Percentiles rank a stretch among this genome's conserved stretches.
Conservation (phyloP, 2,329 filamentous ascomycete species). For the Malbranchea zuffiana region DNA sequence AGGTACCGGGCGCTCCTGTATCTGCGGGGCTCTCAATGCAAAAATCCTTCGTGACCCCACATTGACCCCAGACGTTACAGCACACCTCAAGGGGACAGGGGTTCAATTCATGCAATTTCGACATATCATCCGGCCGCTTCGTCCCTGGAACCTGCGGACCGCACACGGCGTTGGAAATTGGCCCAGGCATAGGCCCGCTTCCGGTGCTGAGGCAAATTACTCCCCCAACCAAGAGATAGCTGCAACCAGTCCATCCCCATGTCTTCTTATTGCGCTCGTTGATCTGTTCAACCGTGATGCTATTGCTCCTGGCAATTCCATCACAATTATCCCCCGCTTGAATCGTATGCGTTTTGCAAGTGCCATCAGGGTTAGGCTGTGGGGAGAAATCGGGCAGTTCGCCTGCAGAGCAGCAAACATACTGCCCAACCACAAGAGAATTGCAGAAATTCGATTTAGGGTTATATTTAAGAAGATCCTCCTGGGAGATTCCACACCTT, state of each 20-base stretch:
- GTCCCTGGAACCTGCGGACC: constrained; percentile 38
- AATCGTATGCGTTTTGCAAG: constrained; percentile 31
- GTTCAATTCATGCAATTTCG: constrained; percentile 32
- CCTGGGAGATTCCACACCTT: constrained; percentile 30
- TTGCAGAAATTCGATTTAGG: constrained; percentile 19
- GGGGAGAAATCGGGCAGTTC: constrained; percentile 28
- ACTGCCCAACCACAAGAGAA: constrained; percentile 24
- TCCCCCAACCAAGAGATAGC: constrained; percentile 20
- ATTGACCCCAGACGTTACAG: constrained; percentile 38
- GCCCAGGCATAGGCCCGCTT: constrained; percentile 32
- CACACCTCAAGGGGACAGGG: constrained; percentile 38
- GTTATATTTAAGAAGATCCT: constrained; percentile 35
- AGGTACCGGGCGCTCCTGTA: constrained; percentile 30
- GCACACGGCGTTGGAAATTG: constrained; percentile 32
- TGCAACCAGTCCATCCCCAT: constrained; percentile 38
- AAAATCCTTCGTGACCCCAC: constrained; percentile 36
- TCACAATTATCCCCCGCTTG: constrained; percentile 27
- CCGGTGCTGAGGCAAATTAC: constrained; percentile 36
- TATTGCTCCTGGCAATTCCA: constrained; percentile 24
- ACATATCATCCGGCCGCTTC: constrained; percentile 22
- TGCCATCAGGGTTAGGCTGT: constrained; percentile 26
- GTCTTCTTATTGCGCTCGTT: constrained; percentile 33
- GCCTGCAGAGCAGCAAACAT: constrained; percentile 31
- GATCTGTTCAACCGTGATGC: constrained; percentile 31
- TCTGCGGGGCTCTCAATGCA: too few relatives aligned